phyloP scores from a whole-genome alignment of 2,329 filamentous ascomycete species.

The Cladosporium sphaerospermum region DNA sequence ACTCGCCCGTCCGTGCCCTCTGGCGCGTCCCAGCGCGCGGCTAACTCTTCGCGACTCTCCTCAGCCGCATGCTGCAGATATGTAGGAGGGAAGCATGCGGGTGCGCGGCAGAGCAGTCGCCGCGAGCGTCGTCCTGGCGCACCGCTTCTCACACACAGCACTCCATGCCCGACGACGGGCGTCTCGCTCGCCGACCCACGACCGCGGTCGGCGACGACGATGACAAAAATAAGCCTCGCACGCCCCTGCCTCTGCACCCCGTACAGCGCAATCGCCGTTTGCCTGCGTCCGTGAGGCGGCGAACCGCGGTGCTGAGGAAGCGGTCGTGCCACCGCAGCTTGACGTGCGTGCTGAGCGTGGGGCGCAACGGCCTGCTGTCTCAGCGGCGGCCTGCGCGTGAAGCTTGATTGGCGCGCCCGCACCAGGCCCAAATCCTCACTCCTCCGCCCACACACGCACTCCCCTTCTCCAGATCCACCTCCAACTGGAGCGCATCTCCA shows the following conservation, averaged over 20 bases:
- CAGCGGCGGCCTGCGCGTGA: background rate
- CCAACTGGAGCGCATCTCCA: constrained; percentile 5
- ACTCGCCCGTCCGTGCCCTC: background rate
- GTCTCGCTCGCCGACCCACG: background rate
- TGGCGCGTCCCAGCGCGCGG: constrained; percentile 5
- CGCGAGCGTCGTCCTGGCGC: no score
- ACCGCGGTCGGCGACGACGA: background rate
- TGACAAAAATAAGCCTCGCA: background rate
- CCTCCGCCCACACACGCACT: background rate
- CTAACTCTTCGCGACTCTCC: constrained; percentile 4
- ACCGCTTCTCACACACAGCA: no score
- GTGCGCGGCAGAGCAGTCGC: no score
- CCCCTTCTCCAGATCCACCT: constrained; percentile 4
- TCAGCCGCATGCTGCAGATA: constrained; percentile 9
- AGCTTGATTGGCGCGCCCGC: background rate
- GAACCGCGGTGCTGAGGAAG: background rate
- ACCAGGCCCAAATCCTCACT: background rate
- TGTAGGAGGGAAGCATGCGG: background rate
- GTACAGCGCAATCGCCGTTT: background rate
- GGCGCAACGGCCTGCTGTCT: constrained; percentile 5
- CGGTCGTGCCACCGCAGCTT: background rate
- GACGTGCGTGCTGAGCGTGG: constrained; percentile 4
- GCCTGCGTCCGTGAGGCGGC: background rate
- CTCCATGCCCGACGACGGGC: background rate
- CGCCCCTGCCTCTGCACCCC: background rate